These are phyloP conservation scores for Draba incana DNA, from an alignment of 345 rosid species.

Conservation along the genomic window DNA sequence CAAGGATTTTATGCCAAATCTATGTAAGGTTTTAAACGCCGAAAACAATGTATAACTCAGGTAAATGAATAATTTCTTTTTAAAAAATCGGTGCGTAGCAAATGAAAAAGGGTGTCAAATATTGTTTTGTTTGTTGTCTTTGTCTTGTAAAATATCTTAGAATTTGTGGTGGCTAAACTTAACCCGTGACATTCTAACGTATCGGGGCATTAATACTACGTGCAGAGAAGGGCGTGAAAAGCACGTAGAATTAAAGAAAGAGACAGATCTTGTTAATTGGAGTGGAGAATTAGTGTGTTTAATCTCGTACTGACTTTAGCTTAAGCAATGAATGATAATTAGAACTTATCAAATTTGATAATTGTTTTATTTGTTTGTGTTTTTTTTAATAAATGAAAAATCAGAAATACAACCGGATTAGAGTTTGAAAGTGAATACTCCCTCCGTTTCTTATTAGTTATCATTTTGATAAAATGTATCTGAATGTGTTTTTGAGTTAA, in stretches of 20 bases:
- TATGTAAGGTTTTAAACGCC: constrained; percentile 11
- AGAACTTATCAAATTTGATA: not conserved
- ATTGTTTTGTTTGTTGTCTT: not conserved
- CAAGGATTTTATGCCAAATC: not conserved
- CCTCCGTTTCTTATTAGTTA: no score
- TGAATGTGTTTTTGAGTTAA: no score
- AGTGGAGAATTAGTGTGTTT: not conserved
- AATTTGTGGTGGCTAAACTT: constrained; percentile 38
- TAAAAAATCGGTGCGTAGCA: not conserved
- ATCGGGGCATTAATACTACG: constrained; percentile 10
- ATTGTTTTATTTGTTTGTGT: not conserved
- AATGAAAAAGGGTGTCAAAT: not conserved
- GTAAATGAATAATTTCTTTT: no score
- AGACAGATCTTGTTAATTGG: not conserved
- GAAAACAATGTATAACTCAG: not conserved
- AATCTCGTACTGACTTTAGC: constrained; percentile 12
- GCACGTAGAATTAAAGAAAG: constrained; percentile 10
- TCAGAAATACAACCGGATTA: no score
- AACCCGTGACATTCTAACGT: constrained; percentile 33
- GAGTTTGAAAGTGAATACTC: no score
- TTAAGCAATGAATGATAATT: not conserved
- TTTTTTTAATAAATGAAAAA: no score
- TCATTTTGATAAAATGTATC: no score
- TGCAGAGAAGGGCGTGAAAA: constrained; percentile 17
- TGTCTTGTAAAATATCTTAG: constrained; percentile 17